Conservation (phyloP, 1,139 yeast species). For the Pichia sp. region DNA sequence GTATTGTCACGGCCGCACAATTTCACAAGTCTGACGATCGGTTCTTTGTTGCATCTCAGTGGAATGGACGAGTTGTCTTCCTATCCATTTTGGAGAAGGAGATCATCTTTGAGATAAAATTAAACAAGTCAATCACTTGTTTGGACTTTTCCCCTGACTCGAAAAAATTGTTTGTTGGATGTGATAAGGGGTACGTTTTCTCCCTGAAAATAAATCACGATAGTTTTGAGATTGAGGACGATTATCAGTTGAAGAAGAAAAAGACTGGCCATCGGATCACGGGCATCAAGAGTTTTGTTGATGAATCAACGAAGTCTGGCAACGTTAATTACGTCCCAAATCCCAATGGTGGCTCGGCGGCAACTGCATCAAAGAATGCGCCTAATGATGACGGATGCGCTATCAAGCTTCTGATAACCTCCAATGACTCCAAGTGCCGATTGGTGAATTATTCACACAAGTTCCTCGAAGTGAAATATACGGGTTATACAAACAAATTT, state of each 20-base stretch:
- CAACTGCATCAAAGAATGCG: neutral
- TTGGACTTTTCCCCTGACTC: constrained; percentile 69
- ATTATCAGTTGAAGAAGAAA: constrained; percentile 44
- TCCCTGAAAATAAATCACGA: constrained; percentile 54
- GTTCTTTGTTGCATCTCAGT: constrained; percentile 76
- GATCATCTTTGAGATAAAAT: constrained; percentile 36
- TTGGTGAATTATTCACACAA: constrained; percentile 52
- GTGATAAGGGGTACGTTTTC: constrained; percentile 67
- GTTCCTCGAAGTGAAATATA: constrained; percentile 58
- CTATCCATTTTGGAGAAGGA: constrained; percentile 83
- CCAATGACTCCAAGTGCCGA: constrained; percentile 77
- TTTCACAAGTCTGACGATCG: constrained; percentile 88
- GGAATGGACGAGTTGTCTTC: constrained; percentile 69
- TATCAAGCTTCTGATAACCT: constrained; percentile 42
- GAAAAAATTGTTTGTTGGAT: constrained; percentile 61
- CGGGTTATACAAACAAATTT: constrained; percentile 64
- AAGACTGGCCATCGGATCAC: constrained; percentile 46
- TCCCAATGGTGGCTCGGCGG: neutral
- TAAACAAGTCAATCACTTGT: constrained; percentile 53
- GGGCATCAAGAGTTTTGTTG: constrained; percentile 28
- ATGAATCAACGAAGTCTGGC: neutral
- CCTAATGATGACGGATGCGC: no score
- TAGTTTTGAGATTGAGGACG: constrained; percentile 42
- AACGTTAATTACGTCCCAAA: no score
- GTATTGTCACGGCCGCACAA: constrained; percentile 74